Evolutionary conservation across 1,139 yeast species (phyloP), one percentile per base, ranked within the genome.

Genomic region (Maudiozyma humilis): DNA sequence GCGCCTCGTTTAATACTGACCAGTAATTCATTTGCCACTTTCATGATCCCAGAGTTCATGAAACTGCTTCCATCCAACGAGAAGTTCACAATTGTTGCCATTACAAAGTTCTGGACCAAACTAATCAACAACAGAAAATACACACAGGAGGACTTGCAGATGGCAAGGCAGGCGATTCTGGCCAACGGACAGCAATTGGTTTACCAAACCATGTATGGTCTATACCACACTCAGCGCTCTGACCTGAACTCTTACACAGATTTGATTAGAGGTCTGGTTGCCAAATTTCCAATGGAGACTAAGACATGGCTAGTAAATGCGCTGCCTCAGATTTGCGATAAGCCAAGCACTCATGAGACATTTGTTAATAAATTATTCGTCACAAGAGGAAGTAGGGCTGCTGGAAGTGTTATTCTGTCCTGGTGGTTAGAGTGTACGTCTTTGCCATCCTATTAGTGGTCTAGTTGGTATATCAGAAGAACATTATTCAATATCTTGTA

Each of bases 81-180:
- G 59, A 71, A 82, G 43, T 78, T 82, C 53, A 75, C 85, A 2
- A 64, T 86, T 36, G 76, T 77, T 48, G 70, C 87, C 0, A 70
- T 77, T 0, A 69, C 76, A 44, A 72, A 74, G 49, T 85, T 86
- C 54, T 86, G 94, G 94, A 67, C 69, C 2, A 68, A 70, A 27
- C 59, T 82, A 12, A 56, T 84, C 2, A 65, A 71, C 25, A 66
- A 80, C 52, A 75, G 75, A 52, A 70, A 69, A 49, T 85, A 85
- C 3, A 64, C 67, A 3, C 62, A 66, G 20, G 65, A 67, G 16
- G 85, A 80, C 49, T 72, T 72, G 19, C 66, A 64, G 2, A 45
- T 51, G 0, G 55, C 75, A 0, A 63, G 64, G 33, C 50, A 48
- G n/a, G 53, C 54, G 34, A 45, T 63, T n/a, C 23, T 41, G 13